A percentile compares a stretch with the other conserved stretches of the same genome.
Conservation (phyloP, 2,329 filamentous ascomycete genomes). For the Colletotrichum neosansevieriae region DNA sequence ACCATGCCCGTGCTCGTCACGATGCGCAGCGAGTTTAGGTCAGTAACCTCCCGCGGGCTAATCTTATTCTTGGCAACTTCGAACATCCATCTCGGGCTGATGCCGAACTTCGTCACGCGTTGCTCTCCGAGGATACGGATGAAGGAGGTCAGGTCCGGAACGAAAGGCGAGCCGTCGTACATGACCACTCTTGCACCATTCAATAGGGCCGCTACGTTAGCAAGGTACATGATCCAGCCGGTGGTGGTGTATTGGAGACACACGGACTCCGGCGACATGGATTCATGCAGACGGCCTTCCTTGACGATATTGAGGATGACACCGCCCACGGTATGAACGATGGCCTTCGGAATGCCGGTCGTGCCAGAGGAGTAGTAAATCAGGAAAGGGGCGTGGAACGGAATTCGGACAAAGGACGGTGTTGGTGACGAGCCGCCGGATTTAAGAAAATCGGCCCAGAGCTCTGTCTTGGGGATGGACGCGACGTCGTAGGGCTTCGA, state of each 20-base stretch:
- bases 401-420: conserved; percentile 69
- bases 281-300: conserved; percentile 68
- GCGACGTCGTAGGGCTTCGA: conserved; percentile 69
- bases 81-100: conserved; percentile 81
- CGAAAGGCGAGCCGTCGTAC: conserved; percentile 88
- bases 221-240: conserved; percentile 91
- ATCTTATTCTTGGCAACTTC: conserved; percentile 76
- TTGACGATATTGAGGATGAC: conserved; percentile 67
- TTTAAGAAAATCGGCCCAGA: conserved; percentile 59
- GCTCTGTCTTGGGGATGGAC: conserved; percentile 60
- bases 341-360: conserved; percentile 86
- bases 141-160: conserved; percentile 74
- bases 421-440: conserved; percentile 46
- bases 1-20: conserved; percentile 87
- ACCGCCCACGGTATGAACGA: conserved; percentile 81
- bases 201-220: conserved; percentile 68
- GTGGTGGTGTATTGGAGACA: conserved; percentile 73
- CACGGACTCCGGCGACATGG: conserved; percentile 54
- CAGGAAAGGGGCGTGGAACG: conserved; percentile 80
- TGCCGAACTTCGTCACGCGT: conserved; percentile 78
- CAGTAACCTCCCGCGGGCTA: conserved; percentile 69
- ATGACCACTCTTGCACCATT: conserved; percentile 73
- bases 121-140: conserved; percentile 72
- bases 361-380: conserved; percentile 86
- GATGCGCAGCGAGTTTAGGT: conserved; percentile 70